Percentiles rank a stretch among this genome's conserved stretches.
Evolutionary conservation across 495 filamentous ascomycete species (phyloP).

Genomic region (Talaromyces stipitatus): DNA sequence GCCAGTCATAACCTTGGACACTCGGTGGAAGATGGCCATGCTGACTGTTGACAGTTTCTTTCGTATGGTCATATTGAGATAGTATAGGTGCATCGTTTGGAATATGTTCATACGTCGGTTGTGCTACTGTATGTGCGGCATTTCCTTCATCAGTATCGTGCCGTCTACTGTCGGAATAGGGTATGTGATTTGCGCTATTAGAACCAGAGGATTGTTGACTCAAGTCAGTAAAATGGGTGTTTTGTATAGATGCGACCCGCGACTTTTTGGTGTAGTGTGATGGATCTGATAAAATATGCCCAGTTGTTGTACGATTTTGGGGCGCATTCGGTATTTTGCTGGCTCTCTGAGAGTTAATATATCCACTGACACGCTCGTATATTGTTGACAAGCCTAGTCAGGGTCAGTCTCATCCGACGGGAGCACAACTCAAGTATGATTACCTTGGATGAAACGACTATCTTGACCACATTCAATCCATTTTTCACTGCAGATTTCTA

Average conservation of each 20-base stretch:
- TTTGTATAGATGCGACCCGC: background rate
- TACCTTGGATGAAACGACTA: conserved; percentile 1
- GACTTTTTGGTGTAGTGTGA: background rate
- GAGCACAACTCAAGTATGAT: background rate
- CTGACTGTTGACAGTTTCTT: background rate
- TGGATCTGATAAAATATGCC: background rate
- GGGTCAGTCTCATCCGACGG: background rate
- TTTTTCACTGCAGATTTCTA: conserved; percentile 3
- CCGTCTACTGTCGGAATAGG: background rate
- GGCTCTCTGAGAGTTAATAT: background rate
- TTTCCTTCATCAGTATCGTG: background rate
- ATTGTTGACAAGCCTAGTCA: background rate
- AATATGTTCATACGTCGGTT: background rate
- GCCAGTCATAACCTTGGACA: background rate
- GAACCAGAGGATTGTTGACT: background rate
- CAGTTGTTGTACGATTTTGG: background rate
- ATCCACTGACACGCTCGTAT: conserved; percentile 1
- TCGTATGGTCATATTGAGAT: background rate
- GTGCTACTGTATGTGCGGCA: background rate
- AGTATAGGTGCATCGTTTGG: background rate
- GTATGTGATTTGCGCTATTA: background rate
- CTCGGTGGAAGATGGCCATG: background rate
- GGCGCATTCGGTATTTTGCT: background rate
- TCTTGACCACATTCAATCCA: conserved; percentile 3
- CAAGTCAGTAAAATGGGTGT: background rate